These are phyloP conservation scores for Hymenoscyphus salicellus DNA, from an alignment of 2,329 filamentous ascomycete species.

Conservation along the genomic window DNA sequence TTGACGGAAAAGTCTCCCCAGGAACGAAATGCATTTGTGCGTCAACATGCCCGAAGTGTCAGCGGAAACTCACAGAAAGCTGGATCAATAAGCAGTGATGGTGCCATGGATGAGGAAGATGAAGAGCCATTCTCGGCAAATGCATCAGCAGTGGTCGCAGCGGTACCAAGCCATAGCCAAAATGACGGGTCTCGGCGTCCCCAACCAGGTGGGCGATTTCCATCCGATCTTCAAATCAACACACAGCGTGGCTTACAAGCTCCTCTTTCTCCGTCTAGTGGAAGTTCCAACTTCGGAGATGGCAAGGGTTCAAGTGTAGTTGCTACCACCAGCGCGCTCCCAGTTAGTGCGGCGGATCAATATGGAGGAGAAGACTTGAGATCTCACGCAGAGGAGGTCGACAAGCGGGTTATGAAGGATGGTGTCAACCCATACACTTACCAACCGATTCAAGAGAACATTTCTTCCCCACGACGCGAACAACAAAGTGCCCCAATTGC, in stretches of 20 bases:
- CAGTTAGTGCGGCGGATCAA: conserved; percentile 27
- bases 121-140: conserved; percentile 60
- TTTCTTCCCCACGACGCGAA: conserved; percentile 9
- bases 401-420: conserved; percentile 51
- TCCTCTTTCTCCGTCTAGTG: conserved; percentile 76
- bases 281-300: conserved; percentile 61
- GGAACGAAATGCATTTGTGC: conserved; percentile 83
- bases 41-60: conserved; percentile 73
- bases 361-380: conserved; percentile 43
- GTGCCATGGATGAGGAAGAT: conserved; percentile 71
- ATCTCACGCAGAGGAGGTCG: conserved; percentile 49
- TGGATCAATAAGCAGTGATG: conserved; percentile 68
- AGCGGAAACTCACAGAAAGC: conserved; percentile 63
- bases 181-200: conserved; percentile 63
- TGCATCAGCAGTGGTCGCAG: conserved; percentile 52
- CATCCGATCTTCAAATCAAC: conserved; percentile 86
- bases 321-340: conserved; percentile 45
- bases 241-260: conserved; percentile 74
- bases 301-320: conserved; percentile 57
- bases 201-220: conserved; percentile 93
- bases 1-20: conserved; percentile 86
- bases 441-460: conserved; percentile 28
- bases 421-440: conserved; percentile 56
- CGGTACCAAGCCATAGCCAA: conserved; percentile 40
- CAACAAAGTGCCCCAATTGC: conserved; percentile 13